These are phyloP conservation scores for Sporothrix variecibatus DNA, from an alignment of 2,329 filamentous ascomycete genomes.

Conservation along the genomic window DNA sequence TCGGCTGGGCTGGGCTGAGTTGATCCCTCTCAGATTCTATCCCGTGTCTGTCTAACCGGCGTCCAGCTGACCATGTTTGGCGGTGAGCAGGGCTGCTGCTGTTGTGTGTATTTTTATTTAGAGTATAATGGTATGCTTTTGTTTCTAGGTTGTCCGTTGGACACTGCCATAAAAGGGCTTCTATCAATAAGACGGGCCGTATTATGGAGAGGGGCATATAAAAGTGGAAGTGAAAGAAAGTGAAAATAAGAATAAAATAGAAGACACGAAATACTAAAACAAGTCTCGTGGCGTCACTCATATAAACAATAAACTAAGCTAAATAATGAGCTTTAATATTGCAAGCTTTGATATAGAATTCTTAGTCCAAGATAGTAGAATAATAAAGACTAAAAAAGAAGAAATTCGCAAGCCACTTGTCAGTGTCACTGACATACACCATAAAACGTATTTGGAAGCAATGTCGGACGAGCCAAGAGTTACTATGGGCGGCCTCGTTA, in stretches of 20 bases:
- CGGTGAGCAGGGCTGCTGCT: neutral
- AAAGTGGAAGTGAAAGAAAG: neutral
- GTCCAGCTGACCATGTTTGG: conserved; percentile 13
- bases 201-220: neutral
- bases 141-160: neutral
- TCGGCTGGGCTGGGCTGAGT: neutral
- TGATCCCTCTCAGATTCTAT: neutral
- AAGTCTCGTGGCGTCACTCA: conserved; percentile 1
- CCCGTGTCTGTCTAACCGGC: neutral
- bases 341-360: neutral
- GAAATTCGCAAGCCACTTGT: neutral
- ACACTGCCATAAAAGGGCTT: conserved; percentile 9
- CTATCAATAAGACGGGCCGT: conserved; percentile 21
- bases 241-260: neutral
- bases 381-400: neutral
- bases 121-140: too few species aligned
- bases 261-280: neutral
- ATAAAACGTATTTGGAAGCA: too few species aligned
- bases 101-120: neutral
- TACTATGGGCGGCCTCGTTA: too few species aligned
- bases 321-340: neutral
- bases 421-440: too few species aligned
- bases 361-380: neutral
- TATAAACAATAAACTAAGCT: neutral
- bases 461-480: too few species aligned